phyloP scores from a whole-genome alignment of 176 grass and related monocot species.

The Olyra latifolia region DNA sequence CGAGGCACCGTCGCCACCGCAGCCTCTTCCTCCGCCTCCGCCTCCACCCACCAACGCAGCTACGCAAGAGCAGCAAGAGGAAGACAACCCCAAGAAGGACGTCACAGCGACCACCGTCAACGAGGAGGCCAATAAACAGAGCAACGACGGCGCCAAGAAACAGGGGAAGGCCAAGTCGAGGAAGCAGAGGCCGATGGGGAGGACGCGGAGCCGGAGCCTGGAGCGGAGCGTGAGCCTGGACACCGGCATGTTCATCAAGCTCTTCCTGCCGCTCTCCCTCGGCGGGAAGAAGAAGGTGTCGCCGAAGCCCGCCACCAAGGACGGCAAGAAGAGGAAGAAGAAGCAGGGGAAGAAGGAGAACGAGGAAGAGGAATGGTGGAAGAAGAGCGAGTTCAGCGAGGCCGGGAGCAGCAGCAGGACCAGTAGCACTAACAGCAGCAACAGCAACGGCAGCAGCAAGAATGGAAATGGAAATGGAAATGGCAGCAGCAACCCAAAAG shows the following conservation, averaged over 20 bases:
- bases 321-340: slow-evolving; percentile 17
- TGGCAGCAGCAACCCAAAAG: background rate
- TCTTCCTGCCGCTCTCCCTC: slow-evolving; percentile 62
- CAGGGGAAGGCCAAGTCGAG: slow-evolving; percentile 1
- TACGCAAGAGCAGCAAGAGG: no score
- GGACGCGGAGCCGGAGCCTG: slow-evolving; percentile 42
- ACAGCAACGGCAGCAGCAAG: slow-evolving; percentile 32
- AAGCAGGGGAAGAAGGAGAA: background rate
- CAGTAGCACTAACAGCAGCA: slow-evolving; percentile 56
- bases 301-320: slow-evolving; percentile 38
- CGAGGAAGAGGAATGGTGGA: slow-evolving; percentile 61
- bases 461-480: slow-evolving; percentile 20
- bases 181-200: slow-evolving; percentile 35
- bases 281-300: slow-evolving; percentile 65
- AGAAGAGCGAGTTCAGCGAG: slow-evolving; percentile 57
- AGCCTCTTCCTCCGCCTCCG: background rate
- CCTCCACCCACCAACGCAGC: background rate
- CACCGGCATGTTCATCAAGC: slow-evolving; percentile 64
- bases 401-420: slow-evolving; percentile 54
- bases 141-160: background rate
- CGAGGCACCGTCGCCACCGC: slow-evolving; percentile 25
- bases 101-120: background rate
- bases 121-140: slow-evolving; percentile 26
- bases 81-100: background rate
- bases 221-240: slow-evolving; percentile 62